These are phyloP conservation scores for Termitomyces sp. DNA, from an alignment of 768 basidiomycete genomes.

Conservation along the genomic window DNA sequence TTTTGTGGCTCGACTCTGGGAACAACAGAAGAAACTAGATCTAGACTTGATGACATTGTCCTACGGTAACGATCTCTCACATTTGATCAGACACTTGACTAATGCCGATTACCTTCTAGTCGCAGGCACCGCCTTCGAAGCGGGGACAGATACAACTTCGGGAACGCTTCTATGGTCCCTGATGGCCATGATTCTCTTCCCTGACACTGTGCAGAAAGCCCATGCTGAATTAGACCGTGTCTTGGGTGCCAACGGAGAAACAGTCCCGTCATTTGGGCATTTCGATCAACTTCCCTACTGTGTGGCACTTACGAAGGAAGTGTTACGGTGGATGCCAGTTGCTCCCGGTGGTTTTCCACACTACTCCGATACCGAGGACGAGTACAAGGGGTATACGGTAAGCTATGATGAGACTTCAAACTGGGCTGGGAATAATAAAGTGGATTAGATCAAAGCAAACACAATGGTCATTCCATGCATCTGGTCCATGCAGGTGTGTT, in stretches of 20 bases:
- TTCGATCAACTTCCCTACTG: conserved; percentile 7
- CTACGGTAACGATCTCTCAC: neutral
- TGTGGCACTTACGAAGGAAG: conserved; percentile 8
- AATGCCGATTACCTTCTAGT: neutral
- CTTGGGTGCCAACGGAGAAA: conserved; percentile 5
- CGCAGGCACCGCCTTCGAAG: conserved; percentile 5
- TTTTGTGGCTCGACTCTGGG: conserved; percentile 9
- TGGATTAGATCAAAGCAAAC: conserved; percentile 3
- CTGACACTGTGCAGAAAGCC: conserved; percentile 7
- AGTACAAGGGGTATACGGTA: conserved; percentile 12
- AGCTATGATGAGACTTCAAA: no score
- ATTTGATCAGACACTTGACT: neutral
- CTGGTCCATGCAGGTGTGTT: conserved; percentile 1
- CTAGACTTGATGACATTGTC: conserved; percentile 3
- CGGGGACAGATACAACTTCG: conserved; percentile 3
- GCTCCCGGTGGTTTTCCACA: conserved; percentile 9
- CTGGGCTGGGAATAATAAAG: neutral
- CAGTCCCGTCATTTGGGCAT: conserved; percentile 2
- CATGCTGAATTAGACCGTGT: conserved; percentile 8
- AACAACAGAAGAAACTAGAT: conserved; percentile 4
- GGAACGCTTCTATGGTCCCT: conserved; percentile 7
- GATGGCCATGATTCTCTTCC: conserved; percentile 12
- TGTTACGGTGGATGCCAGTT: conserved; percentile 12
- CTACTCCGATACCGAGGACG: conserved; percentile 13
- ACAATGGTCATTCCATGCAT: conserved; percentile 5